Percentiles rank a stretch among this genome's conserved stretches.
Conservation (phyloP, 805 yeast species). For the Maudiozyma saulgeensis region DNA sequence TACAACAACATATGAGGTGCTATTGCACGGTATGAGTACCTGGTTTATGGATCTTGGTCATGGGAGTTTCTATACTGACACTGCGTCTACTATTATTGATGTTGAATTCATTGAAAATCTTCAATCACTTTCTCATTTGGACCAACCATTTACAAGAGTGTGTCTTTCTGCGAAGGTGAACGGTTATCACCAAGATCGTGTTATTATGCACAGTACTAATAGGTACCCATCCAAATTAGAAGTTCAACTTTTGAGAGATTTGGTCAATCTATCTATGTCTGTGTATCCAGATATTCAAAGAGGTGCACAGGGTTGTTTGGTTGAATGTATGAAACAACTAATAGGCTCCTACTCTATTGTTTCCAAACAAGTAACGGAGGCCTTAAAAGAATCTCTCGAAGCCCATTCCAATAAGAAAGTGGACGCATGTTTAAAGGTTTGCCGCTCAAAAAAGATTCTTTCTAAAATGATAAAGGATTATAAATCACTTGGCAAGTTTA, state of each 20-base stretch:
- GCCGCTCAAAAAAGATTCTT: slow-evolving; percentile 49
- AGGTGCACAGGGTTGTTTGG: slow-evolving; percentile 59
- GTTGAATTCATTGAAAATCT: slow-evolving; percentile 47
- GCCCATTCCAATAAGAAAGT: slow-evolving; percentile 43
- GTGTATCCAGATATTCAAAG: slow-evolving; percentile 59
- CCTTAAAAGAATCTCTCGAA: slow-evolving; percentile 41
- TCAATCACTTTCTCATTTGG: slow-evolving; percentile 53
- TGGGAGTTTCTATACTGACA: slow-evolving; percentile 50
- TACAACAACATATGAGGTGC: slow-evolving; percentile 49
- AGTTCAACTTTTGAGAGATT: slow-evolving; percentile 49
- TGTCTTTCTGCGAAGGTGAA: slow-evolving; percentile 67
- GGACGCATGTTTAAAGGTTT: slow-evolving; percentile 53
- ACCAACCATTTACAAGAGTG: slow-evolving; percentile 68
- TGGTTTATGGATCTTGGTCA: slow-evolving; percentile 79
- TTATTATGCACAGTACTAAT: slow-evolving; percentile 60
- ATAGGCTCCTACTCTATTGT: slow-evolving; percentile 55
- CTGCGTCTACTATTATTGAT: slow-evolving; percentile 44
- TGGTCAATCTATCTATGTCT: slow-evolving; percentile 56
- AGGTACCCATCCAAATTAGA: slow-evolving; percentile 64
- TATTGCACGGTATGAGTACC: slow-evolving; percentile 54
- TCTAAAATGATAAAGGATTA: slow-evolving; percentile 50
- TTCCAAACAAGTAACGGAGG: slow-evolving; percentile 33
- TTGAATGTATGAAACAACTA: slow-evolving; percentile 60
- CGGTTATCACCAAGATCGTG: slow-evolving; percentile 65
- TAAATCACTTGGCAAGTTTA: slow-evolving; percentile 39